These are phyloP conservation scores for Leersia perrieri DNA, from an alignment of 176 grass and related monocot genomes.

Conservation along the genomic window DNA sequence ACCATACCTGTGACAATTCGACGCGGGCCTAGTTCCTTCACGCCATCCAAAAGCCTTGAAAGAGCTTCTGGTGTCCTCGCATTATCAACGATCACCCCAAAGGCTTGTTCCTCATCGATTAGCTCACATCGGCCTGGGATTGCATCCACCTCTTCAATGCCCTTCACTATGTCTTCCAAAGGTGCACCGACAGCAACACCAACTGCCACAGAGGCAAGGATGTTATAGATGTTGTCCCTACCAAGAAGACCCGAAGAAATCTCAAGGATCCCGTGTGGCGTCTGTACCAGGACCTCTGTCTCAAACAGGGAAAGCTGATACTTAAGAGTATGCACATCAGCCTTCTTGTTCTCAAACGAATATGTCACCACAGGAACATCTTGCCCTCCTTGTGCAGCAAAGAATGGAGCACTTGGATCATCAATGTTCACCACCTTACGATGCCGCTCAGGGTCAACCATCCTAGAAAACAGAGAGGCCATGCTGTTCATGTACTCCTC, in stretches of 20 bases:
- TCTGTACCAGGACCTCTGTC: conserved; percentile 86
- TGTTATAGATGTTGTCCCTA: conserved; percentile 80
- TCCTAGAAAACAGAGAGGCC: conserved; percentile 67
- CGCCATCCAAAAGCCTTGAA: conserved; percentile 73
- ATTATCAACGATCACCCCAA: conserved; percentile 87
- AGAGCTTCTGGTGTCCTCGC: conserved; percentile 72
- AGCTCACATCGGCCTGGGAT: conserved; percentile 89
- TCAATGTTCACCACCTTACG: conserved; percentile 93
- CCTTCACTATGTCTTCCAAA: conserved; percentile 89
- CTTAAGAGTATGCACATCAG: conserved; percentile 80
- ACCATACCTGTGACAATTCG: conserved; percentile 83
- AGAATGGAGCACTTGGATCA: conserved; percentile 73
- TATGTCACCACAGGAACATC: conserved; percentile 89
- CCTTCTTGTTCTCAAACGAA: conserved; percentile 91
- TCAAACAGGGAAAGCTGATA: conserved; percentile 94
- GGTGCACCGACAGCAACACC: conserved; percentile 80
- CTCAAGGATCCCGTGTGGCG: conserved; percentile 90
- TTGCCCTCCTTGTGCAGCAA: conserved; percentile 66
- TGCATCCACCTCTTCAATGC: conserved; percentile 95
- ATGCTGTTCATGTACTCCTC: conserved; percentile 76
- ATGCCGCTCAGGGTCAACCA: conserved; percentile 83
- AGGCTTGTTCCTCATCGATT: conserved; percentile 97
- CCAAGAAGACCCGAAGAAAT: conserved; percentile 95
- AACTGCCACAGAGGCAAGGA: conserved; percentile 93
- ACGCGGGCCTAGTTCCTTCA: conserved; percentile 73